These are phyloP conservation scores for Lycium barbarum DNA, from an alignment of 257 asterid genomes.

Conservation along the genomic window DNA sequence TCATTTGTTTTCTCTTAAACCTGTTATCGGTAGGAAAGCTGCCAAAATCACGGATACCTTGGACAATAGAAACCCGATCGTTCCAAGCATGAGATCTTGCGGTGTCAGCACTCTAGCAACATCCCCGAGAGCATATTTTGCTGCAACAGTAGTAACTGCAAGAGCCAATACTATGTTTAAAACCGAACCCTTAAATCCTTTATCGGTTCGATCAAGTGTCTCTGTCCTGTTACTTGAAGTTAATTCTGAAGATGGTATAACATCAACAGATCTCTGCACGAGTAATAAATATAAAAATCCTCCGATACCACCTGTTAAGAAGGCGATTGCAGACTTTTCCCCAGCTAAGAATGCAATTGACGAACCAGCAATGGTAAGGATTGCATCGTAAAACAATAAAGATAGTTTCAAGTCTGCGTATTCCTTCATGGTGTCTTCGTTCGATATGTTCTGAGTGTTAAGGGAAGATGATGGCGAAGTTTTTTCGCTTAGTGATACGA, in stretches of 20 bases:
- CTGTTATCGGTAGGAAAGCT: slow-evolving; percentile 63
- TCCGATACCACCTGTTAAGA: slow-evolving; percentile 68
- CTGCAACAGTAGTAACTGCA: slow-evolving; percentile 44
- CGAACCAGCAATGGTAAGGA: slow-evolving; percentile 65
- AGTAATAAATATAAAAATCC: slow-evolving; percentile 73
- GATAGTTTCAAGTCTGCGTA: slow-evolving; percentile 74
- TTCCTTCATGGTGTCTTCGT: slow-evolving; percentile 84
- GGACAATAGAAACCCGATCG: slow-evolving; percentile 77
- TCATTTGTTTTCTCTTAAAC: slow-evolving; percentile 45
- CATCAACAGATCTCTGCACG: slow-evolving; percentile 80
- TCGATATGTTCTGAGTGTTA: slow-evolving; percentile 38
- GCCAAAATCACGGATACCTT: slow-evolving; percentile 81
- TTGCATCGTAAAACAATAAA: slow-evolving; percentile 62
- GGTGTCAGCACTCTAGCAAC: slow-evolving; percentile 55
- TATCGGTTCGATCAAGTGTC: slow-evolving; percentile 37
- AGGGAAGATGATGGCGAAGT: slow-evolving; percentile 34
- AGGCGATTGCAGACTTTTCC: slow-evolving; percentile 57
- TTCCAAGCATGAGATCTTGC: slow-evolving; percentile 69
- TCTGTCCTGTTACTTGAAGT: slow-evolving; percentile 39
- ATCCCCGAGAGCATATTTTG: slow-evolving; percentile 59
- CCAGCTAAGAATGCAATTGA: slow-evolving; percentile 52
- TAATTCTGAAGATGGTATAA: slow-evolving; percentile 53
- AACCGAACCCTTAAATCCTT: slow-evolving; percentile 52
- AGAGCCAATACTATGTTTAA: slow-evolving; percentile 50
- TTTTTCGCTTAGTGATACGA: slow-evolving; percentile 28